phyloP scores from a whole-genome alignment of 306 rosid species.

The Styphnolobium japonicum region DNA sequence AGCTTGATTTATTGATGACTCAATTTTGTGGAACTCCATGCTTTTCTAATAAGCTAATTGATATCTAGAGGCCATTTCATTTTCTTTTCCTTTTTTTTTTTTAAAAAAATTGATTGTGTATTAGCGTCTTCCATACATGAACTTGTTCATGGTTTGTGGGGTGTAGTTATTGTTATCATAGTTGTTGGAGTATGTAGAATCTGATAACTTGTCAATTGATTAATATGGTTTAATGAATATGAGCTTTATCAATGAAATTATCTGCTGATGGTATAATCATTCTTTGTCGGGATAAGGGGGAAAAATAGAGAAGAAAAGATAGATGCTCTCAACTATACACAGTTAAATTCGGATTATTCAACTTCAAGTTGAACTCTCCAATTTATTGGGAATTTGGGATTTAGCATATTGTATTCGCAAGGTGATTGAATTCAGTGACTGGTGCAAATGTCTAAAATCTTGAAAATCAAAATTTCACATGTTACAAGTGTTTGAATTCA shows the following conservation, averaged over 20 bases:
- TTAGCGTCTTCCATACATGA: neutral
- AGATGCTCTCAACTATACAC: neutral
- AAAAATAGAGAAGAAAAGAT: neutral
- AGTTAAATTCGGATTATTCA: neutral
- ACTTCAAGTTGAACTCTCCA: neutral
- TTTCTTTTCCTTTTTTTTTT: neutral
- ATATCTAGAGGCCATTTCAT: neutral
- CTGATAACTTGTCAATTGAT: conserved; percentile 3
- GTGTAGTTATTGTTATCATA: neutral
- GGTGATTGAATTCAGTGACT: neutral
- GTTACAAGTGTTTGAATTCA: neutral
- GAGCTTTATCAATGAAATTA: conserved; percentile 4
- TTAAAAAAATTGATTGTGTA: neutral
- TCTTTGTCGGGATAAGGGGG: neutral
- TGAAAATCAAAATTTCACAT: neutral
- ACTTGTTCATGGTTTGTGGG: neutral
- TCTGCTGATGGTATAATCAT: neutral
- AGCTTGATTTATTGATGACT: neutral
- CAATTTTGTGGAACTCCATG: neutral
- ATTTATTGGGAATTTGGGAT: neutral
- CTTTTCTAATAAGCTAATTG: neutral
- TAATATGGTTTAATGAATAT: conserved; percentile 9
- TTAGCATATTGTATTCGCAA: neutral
- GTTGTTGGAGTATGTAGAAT: conserved; percentile 14
- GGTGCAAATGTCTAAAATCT: neutral